Percentiles rank a stretch among this genome's conserved stretches.
These are phyloP conservation scores for Suillus bovinus DNA, from an alignment of 768 basidiomycete genomes.

Conservation along the genomic window DNA sequence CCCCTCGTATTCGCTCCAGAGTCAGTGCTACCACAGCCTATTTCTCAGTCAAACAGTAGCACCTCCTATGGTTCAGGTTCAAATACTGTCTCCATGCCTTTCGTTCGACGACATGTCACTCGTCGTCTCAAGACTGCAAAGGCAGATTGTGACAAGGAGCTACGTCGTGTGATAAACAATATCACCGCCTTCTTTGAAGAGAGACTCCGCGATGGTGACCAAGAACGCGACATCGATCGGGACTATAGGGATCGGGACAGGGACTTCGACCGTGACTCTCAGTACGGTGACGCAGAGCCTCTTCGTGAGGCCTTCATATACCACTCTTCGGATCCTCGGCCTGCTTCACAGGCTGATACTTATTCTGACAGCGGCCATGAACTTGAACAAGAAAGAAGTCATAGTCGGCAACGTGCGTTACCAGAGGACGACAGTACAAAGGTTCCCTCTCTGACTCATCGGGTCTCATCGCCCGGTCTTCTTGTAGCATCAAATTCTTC, in stretches of 20 bases:
- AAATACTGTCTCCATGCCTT: constrained; percentile 88
- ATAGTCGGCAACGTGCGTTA: constrained; percentile 78
- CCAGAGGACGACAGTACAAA: constrained; percentile 41
- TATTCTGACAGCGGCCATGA: constrained; percentile 86
- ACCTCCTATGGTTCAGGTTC: constrained; percentile 49
- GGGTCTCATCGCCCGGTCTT: constrained; percentile 54
- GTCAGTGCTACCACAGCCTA: constrained; percentile 53
- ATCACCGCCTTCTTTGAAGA: constrained; percentile 96
- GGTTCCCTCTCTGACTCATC: constrained; percentile 51
- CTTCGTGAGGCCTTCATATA: constrained; percentile 64
- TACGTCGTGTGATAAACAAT: constrained; percentile 89
- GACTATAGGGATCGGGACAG: constrained; percentile 46
- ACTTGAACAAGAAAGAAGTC: constrained; percentile 59
- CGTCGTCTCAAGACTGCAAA: constrained; percentile 93
- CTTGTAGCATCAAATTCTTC: constrained; percentile 68
- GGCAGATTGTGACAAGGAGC: constrained; percentile 94
- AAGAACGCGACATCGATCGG: constrained; percentile 61
- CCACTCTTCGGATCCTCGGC: constrained; percentile 56
- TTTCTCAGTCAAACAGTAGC: constrained; percentile 40
- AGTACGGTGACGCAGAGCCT: constrained; percentile 52
- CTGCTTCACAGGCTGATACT: constrained; percentile 63
- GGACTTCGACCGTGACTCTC: constrained; percentile 60
- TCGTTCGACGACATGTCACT: constrained; percentile 90
- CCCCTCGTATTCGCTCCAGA: constrained; percentile 80
- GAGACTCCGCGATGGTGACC: constrained; percentile 75